Percentiles rank a stretch among this genome's conserved stretches.
Evolutionary conservation across 2,329 filamentous ascomycete genomes (phyloP).

Genomic region (Fusarium sp.): DNA sequence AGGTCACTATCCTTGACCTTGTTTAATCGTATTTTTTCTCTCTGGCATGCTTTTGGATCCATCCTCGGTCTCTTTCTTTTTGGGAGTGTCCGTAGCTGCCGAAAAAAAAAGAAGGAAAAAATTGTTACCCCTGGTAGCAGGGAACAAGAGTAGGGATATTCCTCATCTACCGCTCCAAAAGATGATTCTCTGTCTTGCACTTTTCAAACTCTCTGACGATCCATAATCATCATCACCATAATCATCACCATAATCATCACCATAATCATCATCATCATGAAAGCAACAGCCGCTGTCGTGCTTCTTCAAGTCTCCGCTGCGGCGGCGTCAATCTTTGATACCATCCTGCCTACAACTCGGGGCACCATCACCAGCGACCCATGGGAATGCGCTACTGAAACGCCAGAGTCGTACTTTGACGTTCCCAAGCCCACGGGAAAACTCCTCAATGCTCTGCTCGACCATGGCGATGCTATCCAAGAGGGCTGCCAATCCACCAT

Average conservation of each 20-base stretch:
- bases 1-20: too few relatives aligned
- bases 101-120: too few relatives aligned
- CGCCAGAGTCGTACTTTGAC: constrained; percentile 1
- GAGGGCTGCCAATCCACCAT: neutral
- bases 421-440: neutral
- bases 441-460: neutral
- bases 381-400: neutral
- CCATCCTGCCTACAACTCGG: neutral
- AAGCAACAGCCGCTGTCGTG: neutral
- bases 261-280: neutral
- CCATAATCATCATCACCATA: neutral
- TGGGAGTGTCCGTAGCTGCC: too few relatives aligned
- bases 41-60: too few relatives aligned
- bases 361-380: neutral
- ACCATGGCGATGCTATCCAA: neutral
- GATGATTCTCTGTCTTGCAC: neutral
- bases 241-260: neutral
- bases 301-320: neutral
- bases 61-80: too few relatives aligned
- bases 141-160: too few relatives aligned
- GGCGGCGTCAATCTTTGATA: neutral
- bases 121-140: too few relatives aligned
- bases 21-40: too few relatives aligned
- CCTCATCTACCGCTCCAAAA: neutral
- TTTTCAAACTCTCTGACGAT: neutral